Percentiles rank a stretch among this genome's conserved stretches.
These are phyloP conservation scores for Ustilago tritici DNA, from an alignment of 1,284 basidiomycete species.

Conservation along the genomic window DNA sequence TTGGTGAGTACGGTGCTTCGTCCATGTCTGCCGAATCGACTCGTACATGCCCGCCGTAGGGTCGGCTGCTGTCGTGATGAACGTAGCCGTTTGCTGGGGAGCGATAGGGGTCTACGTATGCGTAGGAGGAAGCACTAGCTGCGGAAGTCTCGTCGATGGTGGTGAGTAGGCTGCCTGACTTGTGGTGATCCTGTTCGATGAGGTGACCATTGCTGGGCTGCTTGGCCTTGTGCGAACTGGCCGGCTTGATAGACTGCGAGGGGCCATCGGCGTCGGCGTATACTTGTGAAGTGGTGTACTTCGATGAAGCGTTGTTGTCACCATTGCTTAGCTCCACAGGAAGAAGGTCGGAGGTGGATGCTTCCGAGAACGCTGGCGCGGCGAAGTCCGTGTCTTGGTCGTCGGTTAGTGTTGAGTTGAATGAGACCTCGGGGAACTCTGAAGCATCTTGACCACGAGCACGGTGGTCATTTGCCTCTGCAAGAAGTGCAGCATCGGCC, in stretches of 20 bases:
- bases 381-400: slow-evolving; percentile 14
- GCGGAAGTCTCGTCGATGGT: slow-evolving; percentile 40
- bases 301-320: slow-evolving; percentile 1
- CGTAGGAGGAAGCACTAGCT: slow-evolving; percentile 15
- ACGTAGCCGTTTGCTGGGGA: slow-evolving; percentile 31
- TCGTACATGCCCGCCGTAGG: slow-evolving; percentile 11
- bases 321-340: slow-evolving; percentile 1
- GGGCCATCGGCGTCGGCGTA: background rate
- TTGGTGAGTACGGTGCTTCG: slow-evolving; percentile 28
- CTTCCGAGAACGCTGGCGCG: slow-evolving; percentile 10
- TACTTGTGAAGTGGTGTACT: background rate
- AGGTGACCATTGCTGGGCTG: slow-evolving; percentile 26
- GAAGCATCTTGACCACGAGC: slow-evolving; percentile 15
- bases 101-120: background rate
- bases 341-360: slow-evolving; percentile 7
- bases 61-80: background rate
- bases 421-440: slow-evolving; percentile 29
- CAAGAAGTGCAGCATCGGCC: slow-evolving; percentile 1
- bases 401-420: slow-evolving; percentile 15
- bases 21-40: slow-evolving; percentile 26
- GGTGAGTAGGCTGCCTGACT: slow-evolving; percentile 17
- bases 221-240: slow-evolving; percentile 21
- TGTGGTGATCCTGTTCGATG: slow-evolving; percentile 21
- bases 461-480: background rate
- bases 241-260: slow-evolving; percentile 10